phyloP scores from a whole-genome alignment of 805 yeast genomes.

The Wickerhamomyces alni region DNA sequence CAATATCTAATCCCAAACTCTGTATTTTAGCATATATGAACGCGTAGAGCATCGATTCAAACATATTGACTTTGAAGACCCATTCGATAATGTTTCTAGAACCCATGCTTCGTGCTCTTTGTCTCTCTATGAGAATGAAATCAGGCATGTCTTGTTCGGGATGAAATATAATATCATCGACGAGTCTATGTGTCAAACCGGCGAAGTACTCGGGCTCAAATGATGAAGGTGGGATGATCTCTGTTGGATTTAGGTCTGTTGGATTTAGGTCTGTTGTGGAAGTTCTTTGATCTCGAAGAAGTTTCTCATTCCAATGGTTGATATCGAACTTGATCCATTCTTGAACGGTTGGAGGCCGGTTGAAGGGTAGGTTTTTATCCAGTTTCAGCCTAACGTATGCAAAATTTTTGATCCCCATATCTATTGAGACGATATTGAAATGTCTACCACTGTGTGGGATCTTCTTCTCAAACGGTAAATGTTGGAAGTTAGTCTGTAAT shows the following conservation, averaged over 20 bases:
- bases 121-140: slow-evolving; percentile 47
- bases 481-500: slow-evolving; percentile 4
- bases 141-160: slow-evolving; percentile 25
- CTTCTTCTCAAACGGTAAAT: slow-evolving; percentile 7
- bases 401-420: slow-evolving; percentile 33
- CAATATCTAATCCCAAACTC: slow-evolving; percentile 4
- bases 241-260: no score
- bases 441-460: slow-evolving; percentile 15
- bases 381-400: slow-evolving; percentile 24
- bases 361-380: slow-evolving; percentile 16
- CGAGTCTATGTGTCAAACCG: slow-evolving; percentile 18
- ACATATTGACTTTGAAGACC: slow-evolving; percentile 44
- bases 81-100: slow-evolving; percentile 42
- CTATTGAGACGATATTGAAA: slow-evolving; percentile 27
- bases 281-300: slow-evolving; percentile 1
- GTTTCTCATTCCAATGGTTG: slow-evolving; percentile 11
- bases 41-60: slow-evolving; percentile 45
- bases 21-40: slow-evolving; percentile 10
- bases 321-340: slow-evolving; percentile 32
- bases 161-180: slow-evolving; percentile 22
- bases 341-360: slow-evolving; percentile 20
- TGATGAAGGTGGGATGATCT: neutral
- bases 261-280: no score
- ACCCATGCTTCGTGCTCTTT: slow-evolving; percentile 46
- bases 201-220: slow-evolving; percentile 23